These are phyloP conservation scores for Euphorbia tirucalli DNA, from an alignment of 345 rosid species.

Conservation along the genomic window DNA sequence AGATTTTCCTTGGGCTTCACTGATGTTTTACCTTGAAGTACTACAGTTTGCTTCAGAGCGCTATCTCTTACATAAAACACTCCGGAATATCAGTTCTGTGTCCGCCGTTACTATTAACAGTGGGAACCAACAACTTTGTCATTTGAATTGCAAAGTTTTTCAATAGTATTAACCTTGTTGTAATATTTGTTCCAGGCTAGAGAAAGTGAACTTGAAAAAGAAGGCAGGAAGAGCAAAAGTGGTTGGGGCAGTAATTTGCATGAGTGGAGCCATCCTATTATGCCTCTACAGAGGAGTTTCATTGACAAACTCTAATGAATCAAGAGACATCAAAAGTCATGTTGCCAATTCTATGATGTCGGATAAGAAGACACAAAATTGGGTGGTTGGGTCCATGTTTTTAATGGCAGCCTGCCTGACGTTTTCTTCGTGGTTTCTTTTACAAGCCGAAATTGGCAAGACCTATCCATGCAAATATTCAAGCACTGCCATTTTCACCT, in stretches of 20 bases:
- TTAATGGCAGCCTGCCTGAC: slow-evolving; percentile 16
- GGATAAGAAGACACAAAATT: slow-evolving; percentile 5
- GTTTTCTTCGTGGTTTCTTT: slow-evolving; percentile 34
- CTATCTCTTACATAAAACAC: too few relatives aligned
- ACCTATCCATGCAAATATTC: slow-evolving; percentile 26
- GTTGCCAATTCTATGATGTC: not conserved
- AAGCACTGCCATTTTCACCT: slow-evolving; percentile 21
- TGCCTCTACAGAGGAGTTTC: slow-evolving; percentile 26
- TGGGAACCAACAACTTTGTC: too few relatives aligned
- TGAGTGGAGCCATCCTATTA: slow-evolving; percentile 22
- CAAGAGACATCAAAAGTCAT: not conserved
- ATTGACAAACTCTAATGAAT: slow-evolving; percentile 1
- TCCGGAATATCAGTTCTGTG: too few relatives aligned
- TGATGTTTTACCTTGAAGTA: too few relatives aligned
- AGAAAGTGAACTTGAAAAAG: slow-evolving; percentile 19
- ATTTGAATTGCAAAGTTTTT: too few relatives aligned
- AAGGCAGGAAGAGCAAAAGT: slow-evolving; percentile 26
- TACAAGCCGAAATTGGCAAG: slow-evolving; percentile 23
- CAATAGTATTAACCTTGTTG: too few relatives aligned
- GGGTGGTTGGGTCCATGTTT: slow-evolving; percentile 26
- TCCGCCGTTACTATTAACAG: too few relatives aligned
- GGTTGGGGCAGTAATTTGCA: slow-evolving; percentile 27
- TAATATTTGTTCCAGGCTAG: not conserved
- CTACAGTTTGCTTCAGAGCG: too few relatives aligned
- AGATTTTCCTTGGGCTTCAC: too few relatives aligned